phyloP scores from a whole-genome alignment of 2,329 filamentous ascomycete genomes.

The Colletotrichum abscissum region DNA sequence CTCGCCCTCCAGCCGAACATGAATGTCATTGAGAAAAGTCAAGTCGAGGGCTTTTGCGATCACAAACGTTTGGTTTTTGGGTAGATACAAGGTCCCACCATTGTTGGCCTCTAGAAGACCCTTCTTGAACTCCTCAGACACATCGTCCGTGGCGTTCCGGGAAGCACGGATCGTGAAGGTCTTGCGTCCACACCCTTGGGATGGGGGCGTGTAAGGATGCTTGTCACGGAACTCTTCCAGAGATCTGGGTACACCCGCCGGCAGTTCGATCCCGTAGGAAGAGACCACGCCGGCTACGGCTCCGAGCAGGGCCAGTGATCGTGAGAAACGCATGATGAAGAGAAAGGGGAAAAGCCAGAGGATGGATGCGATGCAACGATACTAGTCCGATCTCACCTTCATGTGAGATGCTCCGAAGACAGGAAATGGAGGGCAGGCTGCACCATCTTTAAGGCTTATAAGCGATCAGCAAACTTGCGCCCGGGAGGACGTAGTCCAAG shows the following conservation, averaged over 20 bases:
- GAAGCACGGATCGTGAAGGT: conserved; percentile 46
- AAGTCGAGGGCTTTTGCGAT: conserved; percentile 70
- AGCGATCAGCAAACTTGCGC: not conserved
- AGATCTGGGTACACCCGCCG: conserved; percentile 33
- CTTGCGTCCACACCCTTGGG: conserved; percentile 29
- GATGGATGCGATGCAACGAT: conserved; percentile 23
- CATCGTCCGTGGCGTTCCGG: conserved; percentile 64
- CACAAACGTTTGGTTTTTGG: conserved; percentile 65
- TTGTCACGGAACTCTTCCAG: conserved; percentile 34
- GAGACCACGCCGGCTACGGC: conserved; percentile 17
- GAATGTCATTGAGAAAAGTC: conserved; percentile 67
- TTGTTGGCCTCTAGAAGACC: conserved; percentile 68
- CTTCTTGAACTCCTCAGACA: conserved; percentile 65
- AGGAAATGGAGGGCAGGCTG: not conserved
- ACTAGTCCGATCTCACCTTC: not conserved
- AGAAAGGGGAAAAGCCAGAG: not conserved
- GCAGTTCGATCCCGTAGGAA: conserved; percentile 28
- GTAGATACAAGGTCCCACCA: conserved; percentile 66
- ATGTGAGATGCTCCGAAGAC: not conserved
- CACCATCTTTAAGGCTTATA: conserved; percentile 20
- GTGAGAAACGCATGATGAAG: conserved; percentile 17
- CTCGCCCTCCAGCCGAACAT: conserved; percentile 69
- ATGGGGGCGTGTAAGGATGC: conserved; percentile 28
- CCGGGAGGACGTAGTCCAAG: not conserved
- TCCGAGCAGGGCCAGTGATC: conserved; percentile 7